Evolutionary conservation across 345 rosid species (phyloP).

Genomic region (Clausena lansium): DNA sequence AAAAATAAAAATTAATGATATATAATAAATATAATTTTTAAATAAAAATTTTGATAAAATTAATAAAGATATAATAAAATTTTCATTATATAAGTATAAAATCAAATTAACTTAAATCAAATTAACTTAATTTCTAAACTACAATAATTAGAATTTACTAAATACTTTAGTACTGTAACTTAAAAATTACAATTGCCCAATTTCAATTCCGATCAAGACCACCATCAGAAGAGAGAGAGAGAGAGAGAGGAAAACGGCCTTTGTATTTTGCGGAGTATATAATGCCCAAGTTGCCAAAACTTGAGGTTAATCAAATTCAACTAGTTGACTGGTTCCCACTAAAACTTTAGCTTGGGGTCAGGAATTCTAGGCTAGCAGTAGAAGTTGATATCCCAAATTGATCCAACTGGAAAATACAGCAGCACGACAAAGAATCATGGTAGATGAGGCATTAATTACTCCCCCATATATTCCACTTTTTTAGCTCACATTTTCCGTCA

Average conservation of each 20-base stretch:
- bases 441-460: background rate
- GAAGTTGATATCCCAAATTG: background rate
- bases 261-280: background rate
- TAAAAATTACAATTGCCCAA: too few relatives aligned
- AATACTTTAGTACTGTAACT: too few relatives aligned
- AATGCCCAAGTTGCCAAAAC: background rate
- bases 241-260: background rate
- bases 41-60: too few relatives aligned
- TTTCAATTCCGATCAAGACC: too few relatives aligned
- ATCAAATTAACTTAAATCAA: too few relatives aligned
- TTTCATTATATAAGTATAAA: too few relatives aligned
- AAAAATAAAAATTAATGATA: too few relatives aligned
- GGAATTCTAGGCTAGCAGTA: background rate
- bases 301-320: background rate
- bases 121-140: too few relatives aligned
- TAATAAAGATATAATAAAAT: too few relatives aligned
- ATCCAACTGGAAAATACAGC: slow-evolving; percentile 1
- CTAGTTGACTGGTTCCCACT: background rate
- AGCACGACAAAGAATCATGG: background rate
- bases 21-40: too few relatives aligned
- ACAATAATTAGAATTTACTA: too few relatives aligned
- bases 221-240: background rate
- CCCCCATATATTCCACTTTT: background rate
- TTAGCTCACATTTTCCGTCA: slow-evolving; percentile 31
- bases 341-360: background rate